Base-by-base conservation (phyloP, 2,329 filamentous ascomycete species). In the Cladophialophora carrionii region DNA sequence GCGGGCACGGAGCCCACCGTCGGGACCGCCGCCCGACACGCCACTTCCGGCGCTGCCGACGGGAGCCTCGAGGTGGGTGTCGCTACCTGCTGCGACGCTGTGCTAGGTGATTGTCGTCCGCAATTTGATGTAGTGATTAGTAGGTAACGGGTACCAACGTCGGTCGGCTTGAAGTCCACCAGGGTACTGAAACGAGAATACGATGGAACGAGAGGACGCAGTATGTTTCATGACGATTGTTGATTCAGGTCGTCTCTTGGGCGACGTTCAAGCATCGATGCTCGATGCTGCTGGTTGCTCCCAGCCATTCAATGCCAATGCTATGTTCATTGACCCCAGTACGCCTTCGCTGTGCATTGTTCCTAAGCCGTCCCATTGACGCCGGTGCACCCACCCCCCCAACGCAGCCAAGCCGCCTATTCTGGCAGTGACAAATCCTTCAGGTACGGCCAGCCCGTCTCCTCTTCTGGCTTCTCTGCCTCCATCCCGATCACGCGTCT, bases 381-480 rank as follows among this genome's bases (percentile, higher is more conserved):
- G 41, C 26, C 41, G 31, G 56, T 29, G 56, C 26, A 4, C n/a
- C n/a, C 41, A n/a, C 37, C 24, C 29, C 17, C 22, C 10, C 24
- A 34, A 9, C 10, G 24, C 6, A 9, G 37, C 12, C n/a, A 51
- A 29, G 34, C 31, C 32, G 57, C 58, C 41, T 64, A 60, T 17
- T 72, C 70, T 64, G 73, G 73, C n/a, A 76, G 70, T 14, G 76
- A 75, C 31, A 76, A 69, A 67, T 81, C 76, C 71, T 81, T 81
- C 52, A 82, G 72, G 53, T 82, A 78, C 65, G 80, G 78, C 77
- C 78, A 82, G 29, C 81, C 81, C 63, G 76, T 81, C 71, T 83
- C 81, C 31, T 82, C 79, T 64, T 83, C 80, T 0, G 76, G 76
- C 64, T 77, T 79, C 72, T 83, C 80, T 1, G 77, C 71, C 65